A percentile compares a stretch with the other conserved stretches of the same genome.
These are phyloP conservation scores for Mucor saturninus DNA, from an alignment of 371 early-diverging fungal genomes.

Conservation along the genomic window DNA sequence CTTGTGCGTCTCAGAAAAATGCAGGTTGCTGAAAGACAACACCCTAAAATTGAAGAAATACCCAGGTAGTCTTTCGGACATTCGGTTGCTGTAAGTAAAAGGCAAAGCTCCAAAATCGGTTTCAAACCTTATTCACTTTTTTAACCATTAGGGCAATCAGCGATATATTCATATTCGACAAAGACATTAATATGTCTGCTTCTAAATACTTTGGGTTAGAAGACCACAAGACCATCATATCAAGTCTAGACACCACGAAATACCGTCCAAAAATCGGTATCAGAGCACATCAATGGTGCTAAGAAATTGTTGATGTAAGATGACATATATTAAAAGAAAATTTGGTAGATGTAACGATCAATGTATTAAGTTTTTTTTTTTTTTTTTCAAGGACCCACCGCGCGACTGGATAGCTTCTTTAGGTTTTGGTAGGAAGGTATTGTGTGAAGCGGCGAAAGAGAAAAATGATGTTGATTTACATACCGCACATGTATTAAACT, in stretches of 20 bases:
- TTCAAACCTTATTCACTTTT: constrained; percentile 9
- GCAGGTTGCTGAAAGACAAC: constrained; percentile 10
- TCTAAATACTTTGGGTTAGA: constrained; percentile 9
- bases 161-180: constrained; percentile 12
- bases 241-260: constrained; percentile 1
- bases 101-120: constrained; percentile 11
- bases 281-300: constrained; percentile 10
- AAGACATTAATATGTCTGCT: constrained; percentile 9
- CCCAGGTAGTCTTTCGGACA: constrained; percentile 16
- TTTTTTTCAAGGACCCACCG: constrained; percentile 9
- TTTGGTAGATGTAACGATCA: background rate
- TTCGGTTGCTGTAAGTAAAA: constrained; percentile 17
- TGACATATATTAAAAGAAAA: constrained; percentile 4
- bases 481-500: background rate
- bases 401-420: constrained; percentile 5
- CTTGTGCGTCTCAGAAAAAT: constrained; percentile 13
- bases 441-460: constrained; percentile 5
- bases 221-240: constrained; percentile 10
- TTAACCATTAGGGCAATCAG: constrained; percentile 11
- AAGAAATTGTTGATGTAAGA: constrained; percentile 11
- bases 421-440: background rate
- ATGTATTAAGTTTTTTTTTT: background rate
- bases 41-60: constrained; percentile 7
- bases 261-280: background rate
- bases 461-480: background rate